Evolutionary conservation across 2,329 filamentous ascomycete genomes (phyloP), one percentile per base, ranked within the genome.

Genomic region (Botrytis medusae): DNA sequence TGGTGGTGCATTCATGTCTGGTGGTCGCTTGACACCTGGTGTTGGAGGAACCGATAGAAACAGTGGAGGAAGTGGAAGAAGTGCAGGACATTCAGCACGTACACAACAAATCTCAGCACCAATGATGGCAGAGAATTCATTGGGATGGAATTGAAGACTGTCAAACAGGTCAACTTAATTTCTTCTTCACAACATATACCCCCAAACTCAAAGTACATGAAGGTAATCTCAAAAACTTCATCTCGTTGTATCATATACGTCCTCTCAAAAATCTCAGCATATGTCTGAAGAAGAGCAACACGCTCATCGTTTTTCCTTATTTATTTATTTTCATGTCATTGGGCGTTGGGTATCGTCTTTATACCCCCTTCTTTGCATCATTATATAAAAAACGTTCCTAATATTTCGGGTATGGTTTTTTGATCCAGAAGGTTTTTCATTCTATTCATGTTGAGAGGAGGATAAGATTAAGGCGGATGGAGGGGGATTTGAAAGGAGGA

Each of bases 71-170:
- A 87, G 86, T 77, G 87, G 87, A 70, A 78, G 79, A 71, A 81
- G 77, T 72, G 74, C 77, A 40, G 80, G 81, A 32, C 81, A 80
- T 74, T 82, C 80, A 77, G 86, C 89, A 72, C 85, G 91, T 75
- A 91, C 90, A 72, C 87, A 90, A 79, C 89, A 90, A 81, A 93
- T 93, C 79, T 92, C 89, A 73, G 90, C 90, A 72, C 91, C 91
- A 8, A 90, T 93, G 78, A 92, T 92, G 90, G 89, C 91, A 20
- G 91, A 93, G 83, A 93, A 93, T 84, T 92, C 90, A 71, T 85
- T 93, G 78, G 91, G 91, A 77, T 93, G 91, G 91, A 92, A 92
- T 82, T 93, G 85, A 88, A 25, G 20, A 73, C 62, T 29, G 51
- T 18, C 16, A 3, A 29, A 29, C 14, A 9, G 62, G 71, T 59